Conservation (phyloP, 2,329 filamentous ascomycete genomes). For the Aspergillus udagawae region DNA sequence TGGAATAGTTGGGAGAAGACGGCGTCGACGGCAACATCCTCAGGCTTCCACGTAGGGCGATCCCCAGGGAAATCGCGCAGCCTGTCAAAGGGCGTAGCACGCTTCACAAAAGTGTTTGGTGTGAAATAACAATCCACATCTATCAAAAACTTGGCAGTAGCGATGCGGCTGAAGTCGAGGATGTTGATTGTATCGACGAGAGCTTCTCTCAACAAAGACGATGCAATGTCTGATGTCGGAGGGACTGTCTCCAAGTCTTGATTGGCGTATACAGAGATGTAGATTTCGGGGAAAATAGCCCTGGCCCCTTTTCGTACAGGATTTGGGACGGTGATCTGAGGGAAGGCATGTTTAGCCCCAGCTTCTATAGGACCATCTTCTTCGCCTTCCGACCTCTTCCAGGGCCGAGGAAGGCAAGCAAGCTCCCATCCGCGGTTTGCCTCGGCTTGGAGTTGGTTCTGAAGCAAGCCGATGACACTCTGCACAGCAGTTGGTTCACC, state of each 20-base stretch:
- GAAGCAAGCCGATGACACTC: slow-evolving; percentile 75
- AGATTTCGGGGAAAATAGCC: slow-evolving; percentile 85
- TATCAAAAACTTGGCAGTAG: slow-evolving; percentile 82
- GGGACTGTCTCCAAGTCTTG: slow-evolving; percentile 90
- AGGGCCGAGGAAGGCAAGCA: slow-evolving; percentile 56
- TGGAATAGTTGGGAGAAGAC: slow-evolving; percentile 94
- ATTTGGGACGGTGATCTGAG: slow-evolving; percentile 69
- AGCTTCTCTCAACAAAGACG: slow-evolving; percentile 78
- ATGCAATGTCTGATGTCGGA: slow-evolving; percentile 67
- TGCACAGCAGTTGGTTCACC: slow-evolving; percentile 60
- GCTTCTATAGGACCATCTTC: slow-evolving; percentile 57
- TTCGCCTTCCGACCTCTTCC: slow-evolving; percentile 40
- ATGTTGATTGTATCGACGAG: slow-evolving; percentile 91
- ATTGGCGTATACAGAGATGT: slow-evolving; percentile 84
- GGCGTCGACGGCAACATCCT: slow-evolving; percentile 95
- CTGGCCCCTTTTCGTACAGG: slow-evolving; percentile 70
- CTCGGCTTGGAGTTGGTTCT: slow-evolving; percentile 80
- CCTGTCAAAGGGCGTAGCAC: slow-evolving; percentile 87
- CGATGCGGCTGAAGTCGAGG: slow-evolving; percentile 85
- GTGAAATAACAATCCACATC: slow-evolving; percentile 95
- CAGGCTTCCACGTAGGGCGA: slow-evolving; percentile 87
- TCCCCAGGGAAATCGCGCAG: slow-evolving; percentile 63
- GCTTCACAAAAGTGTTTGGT: slow-evolving; percentile 84
- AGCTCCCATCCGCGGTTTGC: slow-evolving; percentile 71
- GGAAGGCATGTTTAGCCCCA: slow-evolving; percentile 70